Conservation (phyloP, 2,329 filamentous ascomycete genomes). For the Aspergillus persii region DNA sequence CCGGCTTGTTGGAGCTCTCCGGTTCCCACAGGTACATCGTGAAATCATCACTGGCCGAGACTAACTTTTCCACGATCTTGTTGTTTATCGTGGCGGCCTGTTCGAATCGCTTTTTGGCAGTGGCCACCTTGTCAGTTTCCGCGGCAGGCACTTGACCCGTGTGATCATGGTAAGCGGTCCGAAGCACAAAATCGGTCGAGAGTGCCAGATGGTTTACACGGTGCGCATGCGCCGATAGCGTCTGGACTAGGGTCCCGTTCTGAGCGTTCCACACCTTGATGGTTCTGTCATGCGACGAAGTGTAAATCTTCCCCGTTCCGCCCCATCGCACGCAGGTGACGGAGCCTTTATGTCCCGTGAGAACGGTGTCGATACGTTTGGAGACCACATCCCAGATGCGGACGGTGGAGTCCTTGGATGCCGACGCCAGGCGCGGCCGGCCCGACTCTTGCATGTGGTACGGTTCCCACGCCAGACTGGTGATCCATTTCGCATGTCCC, state of each 20-base stretch:
- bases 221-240: slow-evolving; percentile 78
- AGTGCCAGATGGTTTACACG: slow-evolving; percentile 95
- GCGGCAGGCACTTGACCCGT: slow-evolving; percentile 66
- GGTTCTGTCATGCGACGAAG: slow-evolving; percentile 84
- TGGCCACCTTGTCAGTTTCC: slow-evolving; percentile 67
- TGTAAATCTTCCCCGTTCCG: slow-evolving; percentile 81
- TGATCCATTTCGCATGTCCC: slow-evolving; percentile 88
- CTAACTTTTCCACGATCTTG: slow-evolving; percentile 75
- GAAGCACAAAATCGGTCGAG: slow-evolving; percentile 85
- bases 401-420: slow-evolving; percentile 85
- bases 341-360: slow-evolving; percentile 84
- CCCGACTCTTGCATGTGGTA: slow-evolving; percentile 76
- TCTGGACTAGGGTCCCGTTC: slow-evolving; percentile 76
- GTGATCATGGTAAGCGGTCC: slow-evolving; percentile 86
- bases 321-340: slow-evolving; percentile 95
- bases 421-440: slow-evolving; percentile 77
- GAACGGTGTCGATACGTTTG: slow-evolving; percentile 73
- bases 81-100: slow-evolving; percentile 76
- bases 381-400: slow-evolving; percentile 82
- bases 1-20: slow-evolving; percentile 71
- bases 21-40: slow-evolving; percentile 97
- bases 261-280: slow-evolving; percentile 85
- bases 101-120: slow-evolving; percentile 79
- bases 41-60: slow-evolving; percentile 91
- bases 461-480: slow-evolving; percentile 86